Conservation (phyloP, 2,329 filamentous ascomycete species). For the Trichoderma cornu-damae region DNA sequence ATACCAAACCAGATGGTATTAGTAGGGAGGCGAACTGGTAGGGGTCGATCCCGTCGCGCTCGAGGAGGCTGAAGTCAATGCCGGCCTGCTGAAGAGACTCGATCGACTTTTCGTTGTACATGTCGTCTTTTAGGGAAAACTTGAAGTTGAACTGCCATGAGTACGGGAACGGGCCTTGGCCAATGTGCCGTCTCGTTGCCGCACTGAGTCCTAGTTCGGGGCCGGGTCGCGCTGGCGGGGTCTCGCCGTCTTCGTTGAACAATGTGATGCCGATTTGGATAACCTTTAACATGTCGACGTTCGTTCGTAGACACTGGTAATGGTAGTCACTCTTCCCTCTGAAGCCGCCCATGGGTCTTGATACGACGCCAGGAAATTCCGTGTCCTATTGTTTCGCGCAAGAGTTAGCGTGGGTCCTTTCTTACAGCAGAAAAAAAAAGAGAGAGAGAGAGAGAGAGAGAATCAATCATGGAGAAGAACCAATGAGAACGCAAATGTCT, state of each 20-base stretch:
- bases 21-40: conserved; percentile 82
- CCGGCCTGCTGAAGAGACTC: conserved; percentile 84
- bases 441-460: background rate
- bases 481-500: background rate
- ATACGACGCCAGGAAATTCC: conserved; percentile 96
- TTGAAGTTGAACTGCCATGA: conserved; percentile 99
- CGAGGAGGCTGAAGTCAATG: conserved; percentile 82
- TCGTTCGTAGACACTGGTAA: conserved; percentile 94
- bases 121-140: conserved; percentile 89
- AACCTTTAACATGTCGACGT: conserved; percentile 95
- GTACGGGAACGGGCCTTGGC: conserved; percentile 61
- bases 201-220: conserved; percentile 38
- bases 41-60: conserved; percentile 85
- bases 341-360: conserved; percentile 90
- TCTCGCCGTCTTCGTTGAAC: conserved; percentile 85
- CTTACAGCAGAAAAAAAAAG: background rate
- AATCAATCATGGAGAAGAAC: background rate
- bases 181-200: conserved; percentile 37
- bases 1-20: conserved; percentile 86
- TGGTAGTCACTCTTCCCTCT: conserved; percentile 95
- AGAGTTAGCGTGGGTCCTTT: conserved; percentile 11
- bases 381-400: conserved; percentile 62
- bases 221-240: conserved; percentile 65
- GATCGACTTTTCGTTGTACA: conserved; percentile 96
- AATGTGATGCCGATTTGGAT: conserved; percentile 95